These are phyloP conservation scores for Pythium grandisporangium DNA, from an alignment of 352 stramenopile genomes.

Conservation along the genomic window DNA sequence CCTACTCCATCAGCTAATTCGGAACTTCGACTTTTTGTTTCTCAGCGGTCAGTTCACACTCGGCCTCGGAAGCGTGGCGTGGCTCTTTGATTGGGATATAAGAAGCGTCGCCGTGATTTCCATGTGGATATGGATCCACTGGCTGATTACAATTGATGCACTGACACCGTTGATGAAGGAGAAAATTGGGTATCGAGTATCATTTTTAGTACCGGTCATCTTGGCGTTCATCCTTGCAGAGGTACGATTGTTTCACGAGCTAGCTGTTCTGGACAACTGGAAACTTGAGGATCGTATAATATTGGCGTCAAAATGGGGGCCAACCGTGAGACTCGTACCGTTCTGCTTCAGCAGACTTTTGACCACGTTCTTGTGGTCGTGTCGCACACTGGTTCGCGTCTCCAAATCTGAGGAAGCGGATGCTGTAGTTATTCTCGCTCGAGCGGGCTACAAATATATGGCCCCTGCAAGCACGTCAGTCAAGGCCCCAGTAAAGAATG, in stretches of 20 bases:
- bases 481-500: too few species aligned
- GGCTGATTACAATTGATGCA: slow-evolving; percentile 8
- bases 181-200: slow-evolving; percentile 8
- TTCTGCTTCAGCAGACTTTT: background rate
- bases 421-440: too few species aligned
- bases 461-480: too few species aligned
- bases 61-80: background rate
- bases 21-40: slow-evolving; percentile 11
- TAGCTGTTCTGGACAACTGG: background rate
- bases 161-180: slow-evolving; percentile 4
- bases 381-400: too few species aligned
- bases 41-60: slow-evolving; percentile 7
- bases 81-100: slow-evolving; percentile 9
- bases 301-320: too few species aligned
- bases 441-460: too few species aligned
- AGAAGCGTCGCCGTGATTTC: slow-evolving; percentile 2
- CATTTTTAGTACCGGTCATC: slow-evolving; percentile 1
- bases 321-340: background rate
- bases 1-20: background rate
- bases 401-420: too few species aligned
- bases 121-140: slow-evolving; percentile 18
- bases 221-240: background rate
- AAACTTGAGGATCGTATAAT: background rate
- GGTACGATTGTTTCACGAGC: background rate
- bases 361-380: background rate